These are phyloP conservation scores for Escallonia herrerae DNA, from an alignment of 129 eudicot genomes.

Conservation along the genomic window DNA sequence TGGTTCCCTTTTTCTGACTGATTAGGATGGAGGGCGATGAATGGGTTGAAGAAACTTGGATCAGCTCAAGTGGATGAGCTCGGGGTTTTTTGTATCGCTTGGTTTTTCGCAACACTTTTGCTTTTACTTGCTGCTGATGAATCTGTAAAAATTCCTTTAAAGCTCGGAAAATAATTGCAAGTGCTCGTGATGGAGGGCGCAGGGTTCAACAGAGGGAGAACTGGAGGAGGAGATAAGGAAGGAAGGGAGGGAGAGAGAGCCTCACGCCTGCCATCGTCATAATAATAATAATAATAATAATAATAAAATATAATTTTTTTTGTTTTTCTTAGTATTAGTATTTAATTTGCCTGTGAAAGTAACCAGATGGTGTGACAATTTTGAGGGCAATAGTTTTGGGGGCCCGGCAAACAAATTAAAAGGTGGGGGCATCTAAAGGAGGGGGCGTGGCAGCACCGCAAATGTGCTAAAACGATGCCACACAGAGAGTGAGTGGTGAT, in stretches of 20 bases:
- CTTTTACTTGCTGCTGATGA: background rate
- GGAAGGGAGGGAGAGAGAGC: conserved; percentile 37
- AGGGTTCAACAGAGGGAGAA: conserved; percentile 44
- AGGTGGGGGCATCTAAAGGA: conserved; percentile 9
- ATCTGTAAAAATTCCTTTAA: conserved; percentile 6
- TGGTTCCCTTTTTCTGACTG: background rate
- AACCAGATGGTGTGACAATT: background rate
- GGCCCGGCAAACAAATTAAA: background rate
- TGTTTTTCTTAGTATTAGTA: background rate
- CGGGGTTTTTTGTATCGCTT: conserved; percentile 9
- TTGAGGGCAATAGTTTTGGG: too few relatives aligned
- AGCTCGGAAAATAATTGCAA: conserved; percentile 26
- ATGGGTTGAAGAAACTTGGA: conserved; percentile 27
- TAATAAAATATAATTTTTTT: background rate
- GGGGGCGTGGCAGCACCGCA: conserved; percentile 45
- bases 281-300: background rate
- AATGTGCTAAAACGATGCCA: conserved; percentile 22
- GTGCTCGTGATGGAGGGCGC: conserved; percentile 59
- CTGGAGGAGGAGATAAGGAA: conserved; percentile 26
- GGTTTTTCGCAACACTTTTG: conserved; percentile 27
- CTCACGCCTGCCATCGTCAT: background rate
- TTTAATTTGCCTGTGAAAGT: background rate
- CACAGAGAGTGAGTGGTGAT: background rate
- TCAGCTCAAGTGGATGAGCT: conserved; percentile 14
- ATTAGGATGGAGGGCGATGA: background rate